A percentile compares a stretch with the other conserved stretches of the same genome.
phyloP scores from a whole-genome alignment of 345 rosid species.

The Populus alba region DNA sequence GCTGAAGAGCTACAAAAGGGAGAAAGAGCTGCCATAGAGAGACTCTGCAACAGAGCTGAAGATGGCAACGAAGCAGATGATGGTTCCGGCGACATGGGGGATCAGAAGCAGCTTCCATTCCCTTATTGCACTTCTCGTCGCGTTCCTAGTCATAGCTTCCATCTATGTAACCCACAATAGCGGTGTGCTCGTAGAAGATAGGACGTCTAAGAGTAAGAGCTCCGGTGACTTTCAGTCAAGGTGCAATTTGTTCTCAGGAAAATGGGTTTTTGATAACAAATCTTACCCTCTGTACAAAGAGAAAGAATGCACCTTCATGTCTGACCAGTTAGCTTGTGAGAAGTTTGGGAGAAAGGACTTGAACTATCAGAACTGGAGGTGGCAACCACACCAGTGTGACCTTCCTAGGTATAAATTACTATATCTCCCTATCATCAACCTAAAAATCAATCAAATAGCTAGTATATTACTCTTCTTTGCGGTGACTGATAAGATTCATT shows the following conservation, averaged over 20 bases:
- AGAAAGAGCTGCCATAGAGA: background rate
- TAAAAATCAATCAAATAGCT: background rate
- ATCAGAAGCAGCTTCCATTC: slow-evolving; percentile 58
- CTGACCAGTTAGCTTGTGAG: slow-evolving; percentile 31
- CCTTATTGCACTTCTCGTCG: slow-evolving; percentile 56
- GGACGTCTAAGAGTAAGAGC: background rate
- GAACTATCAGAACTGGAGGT: slow-evolving; percentile 31
- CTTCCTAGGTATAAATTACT: slow-evolving; percentile 20
- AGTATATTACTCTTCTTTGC: background rate
- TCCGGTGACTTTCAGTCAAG: slow-evolving; percentile 8
- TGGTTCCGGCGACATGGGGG: slow-evolving; percentile 33
- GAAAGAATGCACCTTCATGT: slow-evolving; percentile 26
- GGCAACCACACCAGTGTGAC: slow-evolving; percentile 34
- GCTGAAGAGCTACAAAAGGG: slow-evolving; percentile 20
- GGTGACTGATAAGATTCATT: background rate
- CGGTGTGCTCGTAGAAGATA: slow-evolving; percentile 12
- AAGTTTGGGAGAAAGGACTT: slow-evolving; percentile 32
- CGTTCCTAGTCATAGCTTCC: slow-evolving; percentile 42
- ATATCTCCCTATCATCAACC: background rate
- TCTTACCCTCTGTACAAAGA: slow-evolving; percentile 31
- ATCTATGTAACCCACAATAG: slow-evolving; percentile 44
- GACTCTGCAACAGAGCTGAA: background rate
- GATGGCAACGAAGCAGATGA: slow-evolving; percentile 28
- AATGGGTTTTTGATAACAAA: slow-evolving; percentile 32
- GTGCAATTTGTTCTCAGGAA: slow-evolving; percentile 27